Evolutionary conservation across 2,329 filamentous ascomycete genomes (phyloP).

Genomic region (Tolypocladium ovalisporum): DNA sequence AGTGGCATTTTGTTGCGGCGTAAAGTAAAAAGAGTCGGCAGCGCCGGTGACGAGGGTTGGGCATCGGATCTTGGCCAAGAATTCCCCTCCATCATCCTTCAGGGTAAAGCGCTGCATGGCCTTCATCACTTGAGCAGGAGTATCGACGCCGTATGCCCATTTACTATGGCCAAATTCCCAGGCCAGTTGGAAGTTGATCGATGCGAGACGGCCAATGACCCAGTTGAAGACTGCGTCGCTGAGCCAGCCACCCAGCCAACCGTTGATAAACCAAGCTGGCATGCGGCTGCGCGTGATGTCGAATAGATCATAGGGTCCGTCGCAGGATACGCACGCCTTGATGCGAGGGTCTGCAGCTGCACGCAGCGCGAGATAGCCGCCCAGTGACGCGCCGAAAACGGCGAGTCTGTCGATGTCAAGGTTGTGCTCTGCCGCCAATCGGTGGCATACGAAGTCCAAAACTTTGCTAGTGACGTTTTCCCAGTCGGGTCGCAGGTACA

Average conservation of each 20-base stretch:
- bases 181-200: constrained; percentile 15
- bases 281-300: constrained; percentile 14
- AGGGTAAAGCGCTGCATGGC: constrained; percentile 9
- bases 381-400: constrained; percentile 26
- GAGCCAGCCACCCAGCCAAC: constrained; percentile 15
- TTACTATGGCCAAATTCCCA: constrained; percentile 17
- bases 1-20: constrained; percentile 5
- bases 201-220: constrained; percentile 8
- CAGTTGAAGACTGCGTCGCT: constrained; percentile 13
- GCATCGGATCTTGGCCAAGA: constrained; percentile 12
- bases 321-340: constrained; percentile 28
- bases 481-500: constrained; percentile 24
- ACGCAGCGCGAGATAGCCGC: constrained; percentile 35
- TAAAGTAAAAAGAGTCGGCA: constrained; percentile 9
- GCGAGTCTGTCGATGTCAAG: constrained; percentile 26
- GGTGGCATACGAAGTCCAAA: constrained; percentile 16
- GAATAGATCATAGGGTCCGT: constrained; percentile 13
- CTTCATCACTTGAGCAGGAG: constrained; percentile 14
- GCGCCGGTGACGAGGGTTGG: constrained; percentile 17
- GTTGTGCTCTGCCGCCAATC: constrained; percentile 10
- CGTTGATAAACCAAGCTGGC: constrained; percentile 12
- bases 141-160: constrained; percentile 13
- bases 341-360: constrained; percentile 27
- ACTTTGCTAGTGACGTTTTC: constrained; percentile 21
- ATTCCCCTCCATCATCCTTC: constrained; percentile 1